Evolutionary conservation across 202 grass and related monocot species (phyloP), one percentile per base, ranked within the genome.

Genomic region (Elaeis oleifera): DNA sequence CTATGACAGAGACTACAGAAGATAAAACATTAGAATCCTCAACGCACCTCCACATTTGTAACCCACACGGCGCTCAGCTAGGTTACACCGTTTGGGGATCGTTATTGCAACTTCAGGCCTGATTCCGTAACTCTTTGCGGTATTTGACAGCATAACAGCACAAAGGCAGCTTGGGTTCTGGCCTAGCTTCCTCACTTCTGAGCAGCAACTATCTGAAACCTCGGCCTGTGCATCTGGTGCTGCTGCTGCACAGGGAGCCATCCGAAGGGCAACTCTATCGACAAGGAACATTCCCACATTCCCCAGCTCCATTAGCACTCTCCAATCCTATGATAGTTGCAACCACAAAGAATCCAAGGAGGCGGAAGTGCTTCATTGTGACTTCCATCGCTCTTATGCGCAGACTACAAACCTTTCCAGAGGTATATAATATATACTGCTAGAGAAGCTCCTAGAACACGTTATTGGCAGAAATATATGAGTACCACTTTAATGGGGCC

Each of bases 211-310:
- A 1, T 68, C 59, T 1, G 78, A 60, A 52, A 90, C 86, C 3
- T 25, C 18, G 51, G 78, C 80, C 9, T 68, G 54, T 3, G 71
- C 75, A 71, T 95, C 77, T 73, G 73, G 77, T 8, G 86, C 78
- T 19, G 86, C 80, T 21, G 55, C 54, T 18, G 83, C 83, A 76
- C 86, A 90, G 31, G 83, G 83, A 0, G 78, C 75, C 8, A 95
- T 60, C 75, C 75, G 81, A 1, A 83, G 75, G 3, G 78, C 80
- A 80, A 80, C 71, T 39, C 54, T 25, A 54, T 85, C 78, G 21
- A 72, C 75, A 3, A 3, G 75, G 23, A 0, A 60, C 56, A 27
- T 59, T 80, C 31, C 90, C 90, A 48, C 90, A 95, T 50, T 90
- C 78, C 22, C 80, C 90, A 0, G 90, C 80, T 19, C 69, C 86